Base-by-base conservation (phyloP, 495 filamentous ascomycete species). In the Apiosordaria backusii region DNA sequence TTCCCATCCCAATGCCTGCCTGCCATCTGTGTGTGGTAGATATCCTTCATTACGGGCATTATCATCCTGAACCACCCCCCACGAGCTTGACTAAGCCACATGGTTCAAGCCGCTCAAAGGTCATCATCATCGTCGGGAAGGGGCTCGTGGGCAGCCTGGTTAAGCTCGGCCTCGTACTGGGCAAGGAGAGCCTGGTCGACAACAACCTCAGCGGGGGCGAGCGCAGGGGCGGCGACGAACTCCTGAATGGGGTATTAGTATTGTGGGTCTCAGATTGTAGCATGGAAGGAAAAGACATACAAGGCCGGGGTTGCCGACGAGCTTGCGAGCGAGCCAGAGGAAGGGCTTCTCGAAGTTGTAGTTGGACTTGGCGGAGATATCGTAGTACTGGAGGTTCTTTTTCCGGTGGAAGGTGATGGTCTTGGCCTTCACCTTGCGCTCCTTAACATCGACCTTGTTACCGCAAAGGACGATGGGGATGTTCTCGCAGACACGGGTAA, bases 321-420 rank as follows among this genome's bases (percentile, higher is more conserved):
- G 87, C 88, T 99, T 98, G 76, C 96, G 88, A 62, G 95, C 96
- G 72, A 99, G 90, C 96, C 96, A 99, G 68, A 99, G 88, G 91
- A 99, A 99, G 67, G 96, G 96, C 88, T 99, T 99, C 90, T 99
- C 96, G 84, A 99, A 99, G 89, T 99, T 99, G 85, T 99, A 99
- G 84, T 99, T 99, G 72, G 93, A 97, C 87, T 99, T 99, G 79
- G 96, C 96, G 58, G 92, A 97, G 78, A 99, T 99, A 70, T 99
- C 96, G 86, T 99, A 99, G 88, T 99, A 99, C 81, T 99, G 96
- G 19, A 99, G 88, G 84, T 98, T 98, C 90, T 99, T 99, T 89
- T 99, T 99, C 77, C 96, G 93, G 86, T 99, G 96, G 91, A 99
- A 99, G 69, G 96, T 99, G 84, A 99, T 99, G 74, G 95, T 96